A percentile compares a stretch with the other conserved stretches of the same genome.
Evolutionary conservation across 768 basidiomycete genomes (phyloP).

Genomic region (Amanita molliuscula): DNA sequence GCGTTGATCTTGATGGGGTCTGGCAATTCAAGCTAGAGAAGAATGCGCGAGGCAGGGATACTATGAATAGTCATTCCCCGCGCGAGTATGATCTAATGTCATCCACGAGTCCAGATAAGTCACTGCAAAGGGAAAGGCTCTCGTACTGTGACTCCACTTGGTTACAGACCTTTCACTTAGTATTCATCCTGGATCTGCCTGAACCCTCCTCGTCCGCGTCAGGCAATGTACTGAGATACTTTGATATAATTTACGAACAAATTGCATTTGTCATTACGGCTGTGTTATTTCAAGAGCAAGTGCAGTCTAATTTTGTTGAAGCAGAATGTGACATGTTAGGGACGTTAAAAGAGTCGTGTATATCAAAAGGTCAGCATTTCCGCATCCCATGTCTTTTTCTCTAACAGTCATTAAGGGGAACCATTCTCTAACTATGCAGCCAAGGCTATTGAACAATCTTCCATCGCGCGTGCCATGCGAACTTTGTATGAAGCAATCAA

Average conservation of each 20-base stretch:
- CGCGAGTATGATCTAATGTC: constrained; percentile 18
- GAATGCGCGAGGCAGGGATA: constrained; percentile 44
- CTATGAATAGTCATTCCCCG: constrained; percentile 28
- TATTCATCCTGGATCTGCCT: constrained; percentile 80
- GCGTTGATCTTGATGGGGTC: constrained; percentile 56
- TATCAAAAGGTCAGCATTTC: constrained; percentile 43
- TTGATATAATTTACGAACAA: constrained; percentile 84
- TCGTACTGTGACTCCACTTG: constrained; percentile 28
- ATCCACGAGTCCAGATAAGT: constrained; percentile 18
- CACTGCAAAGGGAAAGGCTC: constrained; percentile 23
- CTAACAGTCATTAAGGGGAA: constrained; percentile 32
- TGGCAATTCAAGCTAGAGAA: constrained; percentile 73
- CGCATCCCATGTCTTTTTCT: constrained; percentile 6
- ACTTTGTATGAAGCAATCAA: constrained; percentile 73
- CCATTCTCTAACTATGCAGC: constrained; percentile 44
- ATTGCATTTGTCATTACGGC: constrained; percentile 86
- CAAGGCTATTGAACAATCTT: constrained; percentile 54
- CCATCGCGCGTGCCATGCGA: constrained; percentile 74
- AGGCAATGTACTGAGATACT: constrained; percentile 67
- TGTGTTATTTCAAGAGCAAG: constrained; percentile 87
- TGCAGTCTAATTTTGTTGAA: constrained; percentile 78
- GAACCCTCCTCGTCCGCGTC: constrained; percentile 81
- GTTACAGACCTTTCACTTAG: constrained; percentile 76
- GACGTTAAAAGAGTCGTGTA: constrained; percentile 58
- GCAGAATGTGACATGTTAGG: constrained; percentile 65